Evolutionary conservation across 2,329 filamentous ascomycete species (phyloP), one percentile per base, ranked within the genome.

Genomic region (Aspergillus viridinutans): DNA sequence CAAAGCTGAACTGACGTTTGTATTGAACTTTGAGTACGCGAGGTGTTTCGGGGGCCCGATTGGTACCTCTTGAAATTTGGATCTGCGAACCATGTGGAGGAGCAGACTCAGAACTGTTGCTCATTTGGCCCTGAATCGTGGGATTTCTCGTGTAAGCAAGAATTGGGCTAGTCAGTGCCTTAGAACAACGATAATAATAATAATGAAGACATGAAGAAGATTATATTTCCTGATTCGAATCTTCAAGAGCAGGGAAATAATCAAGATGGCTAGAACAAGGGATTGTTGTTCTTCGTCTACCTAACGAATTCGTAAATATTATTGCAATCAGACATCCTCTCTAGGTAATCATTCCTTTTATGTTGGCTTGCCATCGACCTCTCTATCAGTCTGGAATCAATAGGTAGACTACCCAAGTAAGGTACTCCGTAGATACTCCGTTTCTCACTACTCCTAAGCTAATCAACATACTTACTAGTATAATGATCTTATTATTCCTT

Each of bases 61-160:
- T 38, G 14, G 32, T 35, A 17, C 32, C 32, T 38, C 54, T 50
- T 64, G 56, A 65, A 63, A 66, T 65, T 65, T 65, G 60, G 64
- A 66, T 65, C 63, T 66, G 63, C 64, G 63, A 66, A 65, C 61
- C 32, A 53, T 64, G 60, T 56, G 63, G 62, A 60, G 58, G 61
- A 45, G 21, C 48, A 45, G 10, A 10, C 10, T 10, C 8, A 10
- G 28, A 23, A 20, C 42, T 12, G 42, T 45, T 9, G 20, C 9
- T 23, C 40, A n/a, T 43, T n/a, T 3, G 40, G 20, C 20, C 17
- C 7, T 43, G n/a, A 43, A 21, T 45, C 8, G 42, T 20, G n/a
- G 20, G 20, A 20, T 45, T 53, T 49, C 55, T 57, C 53, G 48
- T 48, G 51, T 62, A 58, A 60, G 50, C 55, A 35, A 28, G 25